A percentile compares a stretch with the other conserved stretches of the same genome.
These are phyloP conservation scores for Xylaria palmicola DNA, from an alignment of 495 filamentous ascomycete genomes.

Conservation along the genomic window DNA sequence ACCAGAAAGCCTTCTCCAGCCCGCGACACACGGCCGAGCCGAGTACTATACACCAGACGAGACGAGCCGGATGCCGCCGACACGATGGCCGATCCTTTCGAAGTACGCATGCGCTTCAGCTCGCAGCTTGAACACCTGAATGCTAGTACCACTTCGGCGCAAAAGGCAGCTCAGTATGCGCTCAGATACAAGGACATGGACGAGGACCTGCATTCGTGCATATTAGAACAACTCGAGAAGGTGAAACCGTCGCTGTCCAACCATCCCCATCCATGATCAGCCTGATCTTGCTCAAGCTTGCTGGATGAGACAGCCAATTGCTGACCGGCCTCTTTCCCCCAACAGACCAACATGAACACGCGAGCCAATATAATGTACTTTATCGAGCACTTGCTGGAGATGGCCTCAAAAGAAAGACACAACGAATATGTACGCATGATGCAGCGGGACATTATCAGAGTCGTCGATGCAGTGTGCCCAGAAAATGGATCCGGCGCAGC, in stretches of 20 bases:
- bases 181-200: conserved; percentile 88
- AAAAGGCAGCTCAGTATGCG: conserved; percentile 93
- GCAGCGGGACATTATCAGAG: conserved; percentile 82
- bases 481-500: conserved; percentile 86
- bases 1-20: no score
- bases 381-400: conserved; percentile 90
- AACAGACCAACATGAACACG: conserved; percentile 88
- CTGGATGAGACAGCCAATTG: background rate
- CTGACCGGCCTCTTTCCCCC: background rate
- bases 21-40: no score
- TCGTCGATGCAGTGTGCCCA: conserved; percentile 87
- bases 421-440: conserved; percentile 86
- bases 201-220: conserved; percentile 96
- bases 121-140: conserved; percentile 82
- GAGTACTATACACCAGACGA: conserved; percentile 10
- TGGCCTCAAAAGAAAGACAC: conserved; percentile 72
- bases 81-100: conserved; percentile 90
- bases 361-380: conserved; percentile 99
- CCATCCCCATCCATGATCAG: background rate
- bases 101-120: conserved; percentile 97
- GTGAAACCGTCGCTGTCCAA: conserved; percentile 39
- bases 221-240: conserved; percentile 88
- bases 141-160: conserved; percentile 81
- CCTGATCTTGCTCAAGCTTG: background rate
- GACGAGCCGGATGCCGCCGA: conserved; percentile 2